Evolutionary conservation across 2,329 filamentous ascomycete species (phyloP), one percentile per base, ranked within the genome.

Genomic region (Calonectria ilicicola): DNA sequence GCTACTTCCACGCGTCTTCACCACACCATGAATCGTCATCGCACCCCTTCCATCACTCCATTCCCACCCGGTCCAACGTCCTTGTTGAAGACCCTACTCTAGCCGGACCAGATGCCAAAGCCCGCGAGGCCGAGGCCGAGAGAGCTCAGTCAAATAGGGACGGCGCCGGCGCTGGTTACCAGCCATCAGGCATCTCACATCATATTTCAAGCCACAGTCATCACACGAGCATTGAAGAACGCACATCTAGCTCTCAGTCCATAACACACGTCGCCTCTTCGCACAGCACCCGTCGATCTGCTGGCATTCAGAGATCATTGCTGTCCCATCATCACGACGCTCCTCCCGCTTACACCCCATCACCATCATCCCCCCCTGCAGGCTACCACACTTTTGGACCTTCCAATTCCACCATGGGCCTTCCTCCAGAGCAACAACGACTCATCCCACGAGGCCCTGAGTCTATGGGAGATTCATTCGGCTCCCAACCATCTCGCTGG

Each of bases 341-440:
- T 7, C 88, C 88, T 12, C 88, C 88, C 8, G 88, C 88, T 12
- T 90, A 89, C 78, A 87, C 86, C 2, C 87, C 87, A 9, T 86
- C 84, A 17, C 81, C 78, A 26, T 85, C 85, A 15, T 80, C 80
- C 19, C 68, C 68, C 32, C 69, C 60, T 14, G 62, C 80, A 72
- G 84, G 83, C 72, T 88, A 89, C 77, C 85, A 82, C 71, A 89
- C 87, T 9, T 87, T 89, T 77, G 71, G 79, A 1, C 79, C 72
- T 26, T 29, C 69, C 19, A 71, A 72, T 53, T 65, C 72, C 21
- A 83, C 69, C 29, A 89, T 89, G 87, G 86, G 85, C 7, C 74
- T 79, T 14, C 77, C 81, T 2, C 82, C 85, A 46, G 88, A 90
- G 76, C 81, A 82, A 23, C 84, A 85, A 58, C 81, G 83, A 69